These are phyloP conservation scores for Salix udensis DNA, from an alignment of 345 rosid species.

Conservation along the genomic window DNA sequence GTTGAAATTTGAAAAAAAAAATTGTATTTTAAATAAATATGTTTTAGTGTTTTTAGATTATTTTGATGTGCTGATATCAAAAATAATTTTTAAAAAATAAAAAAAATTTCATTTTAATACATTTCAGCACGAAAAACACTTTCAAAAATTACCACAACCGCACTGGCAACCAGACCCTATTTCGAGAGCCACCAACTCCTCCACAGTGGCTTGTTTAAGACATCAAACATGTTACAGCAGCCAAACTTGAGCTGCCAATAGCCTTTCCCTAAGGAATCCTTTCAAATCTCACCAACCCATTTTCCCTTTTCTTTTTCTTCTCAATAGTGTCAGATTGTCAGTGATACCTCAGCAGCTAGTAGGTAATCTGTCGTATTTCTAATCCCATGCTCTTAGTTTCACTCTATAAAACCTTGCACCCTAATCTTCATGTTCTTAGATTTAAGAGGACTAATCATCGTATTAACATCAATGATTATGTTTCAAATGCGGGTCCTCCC, in stretches of 20 bases:
- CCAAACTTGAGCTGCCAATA: background rate
- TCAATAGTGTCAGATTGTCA: background rate
- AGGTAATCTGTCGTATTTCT: background rate
- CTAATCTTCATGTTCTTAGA: background rate
- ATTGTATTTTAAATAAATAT: no score
- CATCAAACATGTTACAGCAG: background rate
- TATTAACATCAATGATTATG: background rate
- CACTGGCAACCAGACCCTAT: no score
- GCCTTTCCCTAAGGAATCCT: background rate
- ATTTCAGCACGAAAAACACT: no score
- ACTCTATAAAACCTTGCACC: background rate
- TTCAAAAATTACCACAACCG: no score
- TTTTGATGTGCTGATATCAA: no score
- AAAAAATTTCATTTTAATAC: no score
- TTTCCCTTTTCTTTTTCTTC: background rate
- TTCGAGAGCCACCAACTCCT: background rate
- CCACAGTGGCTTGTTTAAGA: no score
- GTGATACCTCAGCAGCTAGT: slow-evolving; percentile 2
- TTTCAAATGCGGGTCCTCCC: background rate
- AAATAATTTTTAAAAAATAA: no score
- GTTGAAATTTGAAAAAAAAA: no score
- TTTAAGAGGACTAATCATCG: background rate
- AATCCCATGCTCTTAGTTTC: slow-evolving; percentile 12
- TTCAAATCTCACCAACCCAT: slow-evolving; percentile 1
- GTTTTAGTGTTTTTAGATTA: no score